phyloP scores from a whole-genome alignment of 352 stramenopile species.

The Phytophthora hybrid region DNA sequence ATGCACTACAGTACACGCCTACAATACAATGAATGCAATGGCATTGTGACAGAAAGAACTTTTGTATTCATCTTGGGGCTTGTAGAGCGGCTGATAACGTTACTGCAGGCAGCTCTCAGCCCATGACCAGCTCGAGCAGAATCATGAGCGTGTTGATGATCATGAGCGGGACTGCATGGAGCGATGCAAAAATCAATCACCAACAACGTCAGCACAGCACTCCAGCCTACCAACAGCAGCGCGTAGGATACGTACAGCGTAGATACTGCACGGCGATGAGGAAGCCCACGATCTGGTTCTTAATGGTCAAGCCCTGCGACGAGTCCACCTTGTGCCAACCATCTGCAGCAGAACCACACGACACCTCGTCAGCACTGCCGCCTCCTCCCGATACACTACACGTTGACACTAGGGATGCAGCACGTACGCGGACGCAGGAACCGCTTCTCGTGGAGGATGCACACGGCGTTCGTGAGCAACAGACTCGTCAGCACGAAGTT shows the following conservation, averaged over 20 bases:
- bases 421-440: slow-evolving; percentile 85
- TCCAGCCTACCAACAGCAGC: slow-evolving; percentile 1
- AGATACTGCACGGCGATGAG: slow-evolving; percentile 88
- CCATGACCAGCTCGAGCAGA: slow-evolving; percentile 80
- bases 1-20: too few relatives aligned
- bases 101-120: slow-evolving; percentile 38
- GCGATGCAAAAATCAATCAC: background rate
- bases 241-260: slow-evolving; percentile 55
- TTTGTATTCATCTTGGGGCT: slow-evolving; percentile 19
- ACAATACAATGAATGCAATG: slow-evolving; percentile 2
- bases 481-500: slow-evolving; percentile 90
- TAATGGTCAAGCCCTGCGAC: slow-evolving; percentile 83
- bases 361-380: background rate
- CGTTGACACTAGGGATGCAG: background rate
- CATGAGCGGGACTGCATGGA: slow-evolving; percentile 74
- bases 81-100: background rate
- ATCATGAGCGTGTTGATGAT: slow-evolving; percentile 87
- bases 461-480: slow-evolving; percentile 87
- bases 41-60: slow-evolving; percentile 6
- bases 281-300: slow-evolving; percentile 90
- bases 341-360: slow-evolving; percentile 51
- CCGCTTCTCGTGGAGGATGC: slow-evolving; percentile 89
- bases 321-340: slow-evolving; percentile 87
- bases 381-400: too few relatives aligned
- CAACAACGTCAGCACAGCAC: background rate